Percentiles rank a stretch among this genome's conserved stretches.
Evolutionary conservation across 495 filamentous ascomycete genomes (phyloP).

Genomic region (Podospora appendiculata): DNA sequence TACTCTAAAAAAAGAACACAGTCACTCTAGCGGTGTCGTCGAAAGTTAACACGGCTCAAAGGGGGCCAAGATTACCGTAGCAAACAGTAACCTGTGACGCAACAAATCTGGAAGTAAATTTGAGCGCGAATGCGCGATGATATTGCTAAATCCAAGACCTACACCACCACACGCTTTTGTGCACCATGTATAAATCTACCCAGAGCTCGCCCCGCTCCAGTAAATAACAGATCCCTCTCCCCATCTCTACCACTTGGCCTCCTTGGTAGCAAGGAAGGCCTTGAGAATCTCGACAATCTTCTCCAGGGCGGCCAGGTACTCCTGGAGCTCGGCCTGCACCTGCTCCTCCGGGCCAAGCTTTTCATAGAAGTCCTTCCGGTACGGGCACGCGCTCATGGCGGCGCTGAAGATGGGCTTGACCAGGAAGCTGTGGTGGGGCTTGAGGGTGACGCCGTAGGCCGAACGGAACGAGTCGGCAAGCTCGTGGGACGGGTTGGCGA

Average conservation of each 20-base stretch:
- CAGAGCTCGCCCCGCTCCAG: too few relatives aligned
- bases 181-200: too few relatives aligned
- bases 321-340: slow-evolving; percentile 51
- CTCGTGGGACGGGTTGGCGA: slow-evolving; percentile 57
- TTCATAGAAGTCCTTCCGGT: slow-evolving; percentile 80
- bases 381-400: slow-evolving; percentile 87
- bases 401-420: slow-evolving; percentile 84
- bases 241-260: slow-evolving; percentile 56
- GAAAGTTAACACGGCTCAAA: background rate
- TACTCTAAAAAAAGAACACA: too few relatives aligned
- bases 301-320: slow-evolving; percentile 70
- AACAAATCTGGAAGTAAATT: too few relatives aligned
- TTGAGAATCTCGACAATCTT: slow-evolving; percentile 68
- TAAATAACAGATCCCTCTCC: too few relatives aligned
- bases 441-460: slow-evolving; percentile 79
- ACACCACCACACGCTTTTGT: too few relatives aligned
- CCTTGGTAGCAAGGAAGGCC: slow-evolving; percentile 58
- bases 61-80: too few relatives aligned
- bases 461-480: slow-evolving; percentile 77
- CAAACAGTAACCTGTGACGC: too few relatives aligned
- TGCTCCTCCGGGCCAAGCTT: slow-evolving; percentile 67
- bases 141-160: too few relatives aligned
- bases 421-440: slow-evolving; percentile 79
- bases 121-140: too few relatives aligned
- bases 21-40: too few relatives aligned